Evolutionary conservation across 208 protist species (phyloP).

Genomic region (Crithidia expoeki): DNA sequence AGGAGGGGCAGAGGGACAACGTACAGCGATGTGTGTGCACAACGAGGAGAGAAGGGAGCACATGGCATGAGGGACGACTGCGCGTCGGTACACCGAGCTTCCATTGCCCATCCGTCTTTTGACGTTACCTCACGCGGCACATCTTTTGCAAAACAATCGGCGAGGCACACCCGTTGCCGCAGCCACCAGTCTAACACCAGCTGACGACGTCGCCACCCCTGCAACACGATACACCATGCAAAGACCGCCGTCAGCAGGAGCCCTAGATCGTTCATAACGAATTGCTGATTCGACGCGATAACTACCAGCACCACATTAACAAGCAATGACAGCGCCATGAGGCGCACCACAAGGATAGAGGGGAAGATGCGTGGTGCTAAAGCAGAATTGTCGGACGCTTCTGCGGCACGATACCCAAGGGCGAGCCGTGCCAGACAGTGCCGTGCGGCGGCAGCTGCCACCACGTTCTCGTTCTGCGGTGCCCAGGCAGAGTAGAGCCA

Average conservation of each 20-base stretch:
- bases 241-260: neutral
- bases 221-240: conserved; percentile 1
- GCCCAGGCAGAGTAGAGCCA: conserved; percentile 31
- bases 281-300: neutral
- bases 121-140: neutral
- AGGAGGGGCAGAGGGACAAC: conserved; percentile 12
- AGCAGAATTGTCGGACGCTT: neutral
- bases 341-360: neutral
- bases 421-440: conserved; percentile 9
- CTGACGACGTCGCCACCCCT: neutral
- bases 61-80: neutral
- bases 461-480: conserved; percentile 3
- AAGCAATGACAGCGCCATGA: neutral
- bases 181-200: conserved; percentile 8
- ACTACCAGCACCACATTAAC: neutral
- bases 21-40: neutral
- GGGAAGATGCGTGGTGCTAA: neutral
- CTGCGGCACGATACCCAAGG: neutral
- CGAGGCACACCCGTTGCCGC: conserved; percentile 13
- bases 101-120: neutral
- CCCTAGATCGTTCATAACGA: neutral
- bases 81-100: neutral
- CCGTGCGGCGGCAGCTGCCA: conserved; percentile 17
- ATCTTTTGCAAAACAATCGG: conserved; percentile 19
- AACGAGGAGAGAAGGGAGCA: too few species aligned